phyloP scores from a whole-genome alignment of 2,329 filamentous ascomycete genomes.

The Phyllosticta citribraziliensis region DNA sequence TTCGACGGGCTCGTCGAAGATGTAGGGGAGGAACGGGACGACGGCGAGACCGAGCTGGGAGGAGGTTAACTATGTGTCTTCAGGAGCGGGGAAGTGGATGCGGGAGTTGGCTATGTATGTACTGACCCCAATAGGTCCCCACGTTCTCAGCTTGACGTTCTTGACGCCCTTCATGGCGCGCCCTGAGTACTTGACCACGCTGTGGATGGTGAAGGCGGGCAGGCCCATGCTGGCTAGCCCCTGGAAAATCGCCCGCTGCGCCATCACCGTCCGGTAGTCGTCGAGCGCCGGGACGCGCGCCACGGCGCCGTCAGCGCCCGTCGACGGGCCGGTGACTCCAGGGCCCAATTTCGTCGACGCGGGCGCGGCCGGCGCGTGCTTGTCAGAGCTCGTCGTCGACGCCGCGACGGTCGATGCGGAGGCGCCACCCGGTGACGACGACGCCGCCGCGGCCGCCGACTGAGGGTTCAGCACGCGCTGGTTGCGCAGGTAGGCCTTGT shows the following conservation, averaged over 20 bases:
- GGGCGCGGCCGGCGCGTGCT: slow-evolving; percentile 7
- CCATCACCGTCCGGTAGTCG: slow-evolving; percentile 86
- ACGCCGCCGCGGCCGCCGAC: slow-evolving; percentile 31
- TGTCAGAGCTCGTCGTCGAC: slow-evolving; percentile 6
- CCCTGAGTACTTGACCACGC: slow-evolving; percentile 82
- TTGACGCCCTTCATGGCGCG: slow-evolving; percentile 74
- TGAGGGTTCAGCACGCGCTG: slow-evolving; percentile 63
- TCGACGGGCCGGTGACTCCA: slow-evolving; percentile 12
- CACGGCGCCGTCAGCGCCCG: background rate
- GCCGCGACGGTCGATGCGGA: slow-evolving; percentile 18
- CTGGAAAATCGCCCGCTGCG: slow-evolving; percentile 84
- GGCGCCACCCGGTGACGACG: background rate
- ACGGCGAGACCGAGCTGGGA: slow-evolving; percentile 47
- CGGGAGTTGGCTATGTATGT: background rate
- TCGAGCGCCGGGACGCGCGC: slow-evolving; percentile 61
- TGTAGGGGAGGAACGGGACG: slow-evolving; percentile 71
- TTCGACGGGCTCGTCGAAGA: slow-evolving; percentile 92
- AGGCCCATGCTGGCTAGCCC: slow-evolving; percentile 85
- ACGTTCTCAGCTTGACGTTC: slow-evolving; percentile 64
- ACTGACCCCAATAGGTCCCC: slow-evolving; percentile 82
- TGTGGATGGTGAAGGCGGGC: slow-evolving; percentile 89
- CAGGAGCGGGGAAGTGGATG: background rate
- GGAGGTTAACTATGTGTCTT: background rate
- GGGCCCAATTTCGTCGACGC: slow-evolving; percentile 18
- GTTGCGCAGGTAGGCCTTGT: slow-evolving; percentile 87